Evolutionary conservation across 2,329 filamentous ascomycete species (phyloP).

Genomic region (Ceratocystis lukuohia): DNA sequence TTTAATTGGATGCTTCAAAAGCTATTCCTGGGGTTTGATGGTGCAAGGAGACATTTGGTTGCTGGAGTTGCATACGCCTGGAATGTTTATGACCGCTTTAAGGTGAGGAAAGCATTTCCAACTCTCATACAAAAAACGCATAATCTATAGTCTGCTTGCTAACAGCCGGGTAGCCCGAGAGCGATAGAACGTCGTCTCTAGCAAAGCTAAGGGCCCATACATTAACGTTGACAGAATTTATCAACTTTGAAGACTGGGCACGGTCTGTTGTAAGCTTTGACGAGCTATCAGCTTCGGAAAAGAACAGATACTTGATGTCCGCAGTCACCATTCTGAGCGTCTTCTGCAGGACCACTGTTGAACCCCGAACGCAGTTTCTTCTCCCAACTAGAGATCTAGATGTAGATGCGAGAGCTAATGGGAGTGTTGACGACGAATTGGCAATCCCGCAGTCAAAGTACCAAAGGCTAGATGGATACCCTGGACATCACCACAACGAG

Average conservation of each 20-base stretch:
- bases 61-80: not conserved
- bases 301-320: slow-evolving; percentile 5
- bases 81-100: not conserved
- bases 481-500: not conserved
- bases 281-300: not conserved
- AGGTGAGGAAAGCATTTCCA: not conserved
- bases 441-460: not conserved
- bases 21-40: not conserved
- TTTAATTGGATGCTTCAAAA: not conserved
- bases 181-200: not conserved
- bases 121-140: too few relatives aligned
- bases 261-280: not conserved
- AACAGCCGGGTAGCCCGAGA: not conserved
- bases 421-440: not conserved
- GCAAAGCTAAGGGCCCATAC: not conserved
- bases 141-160: too few relatives aligned
- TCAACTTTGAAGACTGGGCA: not conserved
- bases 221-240: not conserved
- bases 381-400: too few relatives aligned
- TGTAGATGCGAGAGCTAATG: not conserved
- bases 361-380: not conserved
- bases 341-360: not conserved
- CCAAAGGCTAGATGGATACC: not conserved
- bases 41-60: not conserved
- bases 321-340: not conserved